These are phyloP conservation scores for Schrenkiella parvula DNA, from an alignment of 345 rosid species.

Conservation along the genomic window DNA sequence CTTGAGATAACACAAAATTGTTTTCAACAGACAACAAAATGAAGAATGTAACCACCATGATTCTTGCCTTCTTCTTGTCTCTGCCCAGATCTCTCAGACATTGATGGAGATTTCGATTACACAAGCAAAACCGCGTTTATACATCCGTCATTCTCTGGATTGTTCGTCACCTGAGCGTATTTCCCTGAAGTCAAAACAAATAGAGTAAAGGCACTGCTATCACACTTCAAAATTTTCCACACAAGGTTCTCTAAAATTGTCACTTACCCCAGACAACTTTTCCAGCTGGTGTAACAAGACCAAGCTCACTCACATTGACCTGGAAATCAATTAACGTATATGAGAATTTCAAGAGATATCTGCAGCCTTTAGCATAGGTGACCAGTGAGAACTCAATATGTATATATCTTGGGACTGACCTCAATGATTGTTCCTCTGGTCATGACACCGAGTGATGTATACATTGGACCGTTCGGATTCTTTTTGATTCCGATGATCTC, in stretches of 20 bases:
- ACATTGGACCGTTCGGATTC: conserved; percentile 93
- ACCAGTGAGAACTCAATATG: not conserved
- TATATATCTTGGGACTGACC: conserved; percentile 35
- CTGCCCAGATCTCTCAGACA: not conserved
- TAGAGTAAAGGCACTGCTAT: not conserved
- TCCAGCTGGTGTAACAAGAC: conserved; percentile 87
- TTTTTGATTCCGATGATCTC: conserved; percentile 87
- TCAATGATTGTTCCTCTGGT: conserved; percentile 92
- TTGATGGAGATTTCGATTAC: conserved; percentile 30
- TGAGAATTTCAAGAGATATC: not conserved
- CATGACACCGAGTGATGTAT: conserved; percentile 83
- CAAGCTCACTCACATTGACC: conserved; percentile 96
- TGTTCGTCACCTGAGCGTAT: conserved; percentile 91
- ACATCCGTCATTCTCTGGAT: conserved; percentile 92
- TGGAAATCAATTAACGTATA: conserved; percentile 24
- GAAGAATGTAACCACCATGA: not conserved
- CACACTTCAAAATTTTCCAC: not conserved
- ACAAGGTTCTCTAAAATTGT: not conserved
- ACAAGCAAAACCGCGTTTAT: conserved; percentile 86
- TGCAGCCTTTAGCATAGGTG: not conserved
- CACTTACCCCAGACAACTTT: conserved; percentile 93
- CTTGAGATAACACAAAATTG: not conserved
- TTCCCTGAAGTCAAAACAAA: conserved; percentile 54
- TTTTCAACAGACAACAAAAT: not conserved
- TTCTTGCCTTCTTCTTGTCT: not conserved